phyloP scores from a whole-genome alignment of 805 yeast genomes.

The Saccharomycopsis olivae region DNA sequence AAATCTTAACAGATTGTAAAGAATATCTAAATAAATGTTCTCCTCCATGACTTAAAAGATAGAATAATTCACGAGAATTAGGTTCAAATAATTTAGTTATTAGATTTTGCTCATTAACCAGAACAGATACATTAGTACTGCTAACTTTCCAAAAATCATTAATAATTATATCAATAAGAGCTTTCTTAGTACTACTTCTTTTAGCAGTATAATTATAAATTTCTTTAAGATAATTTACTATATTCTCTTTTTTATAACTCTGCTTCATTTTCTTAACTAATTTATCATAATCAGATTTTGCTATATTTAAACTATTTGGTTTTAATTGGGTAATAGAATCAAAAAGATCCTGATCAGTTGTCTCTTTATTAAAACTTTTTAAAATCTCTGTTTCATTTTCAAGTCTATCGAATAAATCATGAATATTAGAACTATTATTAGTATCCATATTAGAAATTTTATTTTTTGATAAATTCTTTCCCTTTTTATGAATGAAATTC shows the following conservation, averaged over 20 bases:
- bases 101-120: neutral
- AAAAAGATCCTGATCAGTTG: constrained; percentile 4
- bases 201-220: neutral
- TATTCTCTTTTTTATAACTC: constrained; percentile 3
- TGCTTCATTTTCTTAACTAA: neutral
- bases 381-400: constrained; percentile 1
- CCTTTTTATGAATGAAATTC: too few species aligned
- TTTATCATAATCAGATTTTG: neutral
- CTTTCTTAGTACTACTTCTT: neutral
- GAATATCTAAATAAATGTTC: constrained; percentile 7
- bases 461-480: too few species aligned
- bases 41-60: constrained; percentile 8
- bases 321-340: constrained; percentile 12
- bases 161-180: neutral
- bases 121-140: too few species aligned
- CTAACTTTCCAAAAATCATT: neutral
- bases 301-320: constrained; percentile 1
- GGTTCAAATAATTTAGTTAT: constrained; percentile 7
- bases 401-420: too few species aligned
- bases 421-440: too few species aligned
- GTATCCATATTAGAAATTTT: too few species aligned
- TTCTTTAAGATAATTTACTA: constrained; percentile 7
- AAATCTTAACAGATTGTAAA: constrained; percentile 7
- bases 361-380: constrained; percentile 1
- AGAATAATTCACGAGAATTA: constrained; percentile 8